Evolutionary conservation across 768 basidiomycete species (phyloP).

Genomic region (Nidula microcarpa): DNA sequence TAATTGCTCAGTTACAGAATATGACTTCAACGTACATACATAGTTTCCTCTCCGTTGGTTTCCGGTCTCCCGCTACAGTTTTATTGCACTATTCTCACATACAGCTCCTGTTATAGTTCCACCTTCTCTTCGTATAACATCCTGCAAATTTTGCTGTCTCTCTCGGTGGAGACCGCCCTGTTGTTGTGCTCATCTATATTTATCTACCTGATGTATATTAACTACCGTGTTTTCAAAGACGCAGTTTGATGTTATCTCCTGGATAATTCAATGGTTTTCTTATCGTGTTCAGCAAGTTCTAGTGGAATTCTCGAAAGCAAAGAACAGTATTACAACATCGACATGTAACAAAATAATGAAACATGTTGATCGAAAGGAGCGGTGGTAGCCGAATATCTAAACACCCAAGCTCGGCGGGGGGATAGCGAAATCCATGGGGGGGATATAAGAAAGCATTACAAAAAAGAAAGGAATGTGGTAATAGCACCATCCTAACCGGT

Average conservation of each 20-base stretch:
- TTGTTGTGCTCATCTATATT: not conserved
- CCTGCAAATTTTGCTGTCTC: not conserved
- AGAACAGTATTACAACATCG: not conserved
- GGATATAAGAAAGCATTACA: not conserved
- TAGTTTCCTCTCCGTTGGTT: not conserved
- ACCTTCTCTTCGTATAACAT: not conserved
- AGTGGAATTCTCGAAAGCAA: not conserved
- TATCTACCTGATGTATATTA: conserved; percentile 9
- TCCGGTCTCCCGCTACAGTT: not conserved
- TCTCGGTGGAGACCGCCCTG: not conserved
- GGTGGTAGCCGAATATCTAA: conserved; percentile 5
- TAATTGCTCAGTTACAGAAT: not conserved
- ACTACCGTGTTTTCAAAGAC: conserved; percentile 5
- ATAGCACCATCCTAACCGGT: conserved; percentile 56
- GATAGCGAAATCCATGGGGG: not conserved
- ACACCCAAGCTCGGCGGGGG: conserved; percentile 1
- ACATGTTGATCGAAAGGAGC: not conserved
- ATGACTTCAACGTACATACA: not conserved
- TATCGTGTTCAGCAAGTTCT: not conserved
- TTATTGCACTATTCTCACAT: not conserved
- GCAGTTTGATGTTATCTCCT: not conserved
- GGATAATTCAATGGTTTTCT: conserved; percentile 4
- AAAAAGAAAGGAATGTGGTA: conserved; percentile 5
- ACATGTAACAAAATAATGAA: not conserved
- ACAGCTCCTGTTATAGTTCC: not conserved